phyloP scores from a whole-genome alignment of 2,329 filamentous ascomycete species.

The Basipetospora chlamydospora region DNA sequence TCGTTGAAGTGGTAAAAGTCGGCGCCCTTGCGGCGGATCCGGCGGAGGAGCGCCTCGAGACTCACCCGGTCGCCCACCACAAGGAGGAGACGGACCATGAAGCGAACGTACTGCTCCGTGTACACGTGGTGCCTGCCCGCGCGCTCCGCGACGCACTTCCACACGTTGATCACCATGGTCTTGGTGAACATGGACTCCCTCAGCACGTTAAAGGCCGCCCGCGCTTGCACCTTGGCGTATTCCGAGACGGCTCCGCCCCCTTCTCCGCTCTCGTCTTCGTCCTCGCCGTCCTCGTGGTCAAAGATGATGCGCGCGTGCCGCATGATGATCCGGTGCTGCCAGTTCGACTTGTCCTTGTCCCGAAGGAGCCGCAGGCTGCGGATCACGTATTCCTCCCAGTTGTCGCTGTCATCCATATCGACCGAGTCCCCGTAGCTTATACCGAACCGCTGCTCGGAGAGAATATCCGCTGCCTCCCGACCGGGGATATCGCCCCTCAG shows the following conservation, averaged over 20 bases:
- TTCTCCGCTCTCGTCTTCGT: conserved; percentile 18
- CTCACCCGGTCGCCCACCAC: conserved; percentile 61
- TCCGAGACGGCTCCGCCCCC: conserved; percentile 19
- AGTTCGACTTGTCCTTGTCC: conserved; percentile 79
- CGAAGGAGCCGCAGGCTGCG: conserved; percentile 34
- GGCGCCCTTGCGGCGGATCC: conserved; percentile 66
- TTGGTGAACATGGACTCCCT: conserved; percentile 68
- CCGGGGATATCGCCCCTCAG: conserved; percentile 30
- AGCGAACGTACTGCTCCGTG: conserved; percentile 71
- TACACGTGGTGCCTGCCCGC: conserved; percentile 84
- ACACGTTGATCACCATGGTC: conserved; percentile 87
- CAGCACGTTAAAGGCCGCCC: conserved; percentile 68
- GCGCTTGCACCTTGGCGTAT: conserved; percentile 43
- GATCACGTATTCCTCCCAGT: conserved; percentile 42
- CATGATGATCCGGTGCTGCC: conserved; percentile 85
- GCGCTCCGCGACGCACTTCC: conserved; percentile 79
- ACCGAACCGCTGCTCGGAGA: conserved; percentile 42
- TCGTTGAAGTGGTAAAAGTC: conserved; percentile 55
- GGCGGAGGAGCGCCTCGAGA: conserved; percentile 63
- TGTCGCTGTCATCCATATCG: conserved; percentile 43
- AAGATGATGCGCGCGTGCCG: conserved; percentile 49
- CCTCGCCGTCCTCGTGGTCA: conserved; percentile 21
- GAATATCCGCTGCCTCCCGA: conserved; percentile 34
- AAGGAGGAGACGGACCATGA: conserved; percentile 62
- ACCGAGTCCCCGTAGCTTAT: conserved; percentile 29